Base-by-base conservation (phyloP, 306 rosid genomes). In the Vicia sativa region DNA sequence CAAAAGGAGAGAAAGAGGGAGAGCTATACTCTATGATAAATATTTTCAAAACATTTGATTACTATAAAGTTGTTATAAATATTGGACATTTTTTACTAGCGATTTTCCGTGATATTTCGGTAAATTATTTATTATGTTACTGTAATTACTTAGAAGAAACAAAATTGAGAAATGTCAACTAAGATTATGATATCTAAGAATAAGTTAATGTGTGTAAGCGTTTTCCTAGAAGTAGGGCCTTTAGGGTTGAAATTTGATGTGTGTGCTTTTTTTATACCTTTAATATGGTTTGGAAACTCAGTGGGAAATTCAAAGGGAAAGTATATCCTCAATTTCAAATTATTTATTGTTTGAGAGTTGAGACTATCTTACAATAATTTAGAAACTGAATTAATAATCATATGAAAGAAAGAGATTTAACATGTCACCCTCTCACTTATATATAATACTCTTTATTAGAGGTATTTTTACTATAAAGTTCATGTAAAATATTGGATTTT, bases 81-180 rank as follows among this genome's bases (percentile, higher is more conserved):
- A 29, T 12, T n/a, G 25, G 38, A 31, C 14, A 41, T 11, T 23
- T 38, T 57, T 14, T 11, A 58, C 11, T 43, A 0, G 13, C 53
- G 72, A 53, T 26, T 66, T 80, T 75, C 78, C 18, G 21, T 49
- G 72, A 8, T n/a, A 61, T 15, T 48, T 69, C 79, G 15, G 45
- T 18, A 7, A 45, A 6, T 23, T 58, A 1, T 58, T 39, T 26
- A 1, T 28, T 65, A 52, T 1, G 3, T 42, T 16, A 25, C n/a
- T n/a, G 56, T 44, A 31, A 75, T 71, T 75, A 60, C 80, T 61
- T 71, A 39, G 75, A 80, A 75, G 75, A 67, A 80, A 52, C 63
- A 35, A 6, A 25, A 52, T 43, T 29, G 2, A 0, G 80, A 71
- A 75, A 45, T 3, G 84, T 80, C 84, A 52, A 14, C 12, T 35